These are phyloP conservation scores for Yarrowia sp. DNA, from an alignment of 805 yeast species.

Conservation along the genomic window DNA sequence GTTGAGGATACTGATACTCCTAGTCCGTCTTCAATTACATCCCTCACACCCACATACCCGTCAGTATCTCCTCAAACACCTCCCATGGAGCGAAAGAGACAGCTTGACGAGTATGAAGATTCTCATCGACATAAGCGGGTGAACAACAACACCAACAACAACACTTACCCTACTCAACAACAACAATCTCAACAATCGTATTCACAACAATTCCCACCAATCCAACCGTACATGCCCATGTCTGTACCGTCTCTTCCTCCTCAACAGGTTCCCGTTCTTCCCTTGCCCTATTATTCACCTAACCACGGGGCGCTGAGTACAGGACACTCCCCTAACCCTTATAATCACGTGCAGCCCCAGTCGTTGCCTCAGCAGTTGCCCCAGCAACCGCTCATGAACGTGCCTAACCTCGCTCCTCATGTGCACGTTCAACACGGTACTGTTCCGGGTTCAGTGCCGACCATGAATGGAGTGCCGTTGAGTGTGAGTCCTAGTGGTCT, in stretches of 20 bases:
- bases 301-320: background rate
- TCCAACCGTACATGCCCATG: background rate
- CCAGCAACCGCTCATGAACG: background rate
- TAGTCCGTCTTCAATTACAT: background rate
- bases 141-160: no score
- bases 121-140: background rate
- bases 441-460: background rate
- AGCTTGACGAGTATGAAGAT: background rate
- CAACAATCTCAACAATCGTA: background rate
- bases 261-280: background rate
- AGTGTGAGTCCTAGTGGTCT: background rate
- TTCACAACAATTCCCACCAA: conserved; percentile 8
- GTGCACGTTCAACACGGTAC: background rate
- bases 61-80: conserved; percentile 17
- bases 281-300: background rate
- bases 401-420: background rate
- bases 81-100: conserved; percentile 21
- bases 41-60: conserved; percentile 3
- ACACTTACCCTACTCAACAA: background rate
- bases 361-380: background rate
- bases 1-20: background rate
- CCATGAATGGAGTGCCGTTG: background rate
- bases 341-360: background rate
- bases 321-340: conserved; percentile 1
- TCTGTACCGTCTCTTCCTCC: background rate